A percentile compares a stretch with the other conserved stretches of the same genome.
Evolutionary conservation across 2,329 filamentous ascomycete species (phyloP).

Genomic region (Sarocladium kiliense): DNA sequence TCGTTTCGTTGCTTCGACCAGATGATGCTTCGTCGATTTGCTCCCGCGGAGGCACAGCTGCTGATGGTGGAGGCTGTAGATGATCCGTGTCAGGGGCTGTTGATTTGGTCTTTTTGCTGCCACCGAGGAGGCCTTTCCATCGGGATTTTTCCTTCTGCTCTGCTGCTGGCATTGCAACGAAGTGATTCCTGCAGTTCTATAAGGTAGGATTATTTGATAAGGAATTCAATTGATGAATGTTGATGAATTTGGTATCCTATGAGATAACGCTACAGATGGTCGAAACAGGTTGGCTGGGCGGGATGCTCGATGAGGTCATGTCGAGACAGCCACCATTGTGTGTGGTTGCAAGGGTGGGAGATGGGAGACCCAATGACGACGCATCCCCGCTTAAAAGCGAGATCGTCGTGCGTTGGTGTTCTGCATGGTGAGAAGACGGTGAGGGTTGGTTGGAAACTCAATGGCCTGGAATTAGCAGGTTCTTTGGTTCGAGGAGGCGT

Average conservation of each 20-base stretch:
- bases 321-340: neutral
- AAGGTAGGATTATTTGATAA: neutral
- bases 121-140: slow-evolving; percentile 1
- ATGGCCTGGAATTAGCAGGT: too few species aligned
- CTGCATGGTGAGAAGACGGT: too few species aligned
- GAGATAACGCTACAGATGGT: neutral
- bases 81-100: neutral
- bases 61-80: neutral
- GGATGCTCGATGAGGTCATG: slow-evolving; percentile 9
- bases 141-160: neutral
- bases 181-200: neutral
- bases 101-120: neutral
- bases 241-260: neutral
- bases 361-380: neutral
- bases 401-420: too few species aligned
- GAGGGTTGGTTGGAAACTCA: too few species aligned
- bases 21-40: neutral
- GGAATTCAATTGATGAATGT: neutral
- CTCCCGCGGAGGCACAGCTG: neutral
- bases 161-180: neutral
- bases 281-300: slow-evolving; percentile 8
- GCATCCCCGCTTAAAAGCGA: neutral
- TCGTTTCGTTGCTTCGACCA: neutral
- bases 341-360: neutral
- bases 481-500: too few species aligned